Base-by-base conservation (phyloP, 305 asterid genomes). In the Fraxinus baroniana region DNA sequence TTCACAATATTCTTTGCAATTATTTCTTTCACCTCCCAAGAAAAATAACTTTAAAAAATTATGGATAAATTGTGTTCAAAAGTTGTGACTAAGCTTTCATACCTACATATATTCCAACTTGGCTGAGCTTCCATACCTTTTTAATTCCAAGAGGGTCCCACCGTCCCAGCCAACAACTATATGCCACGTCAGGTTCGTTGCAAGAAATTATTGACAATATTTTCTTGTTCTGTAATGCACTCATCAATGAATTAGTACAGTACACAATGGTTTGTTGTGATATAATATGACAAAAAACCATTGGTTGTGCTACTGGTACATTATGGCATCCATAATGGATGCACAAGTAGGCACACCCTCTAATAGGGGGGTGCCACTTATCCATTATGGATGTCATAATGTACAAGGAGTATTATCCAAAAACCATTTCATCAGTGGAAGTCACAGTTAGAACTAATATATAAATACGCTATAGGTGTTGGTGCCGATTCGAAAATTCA, bases 181-280 rank as follows among this genome's bases (percentile, higher is more conserved):
- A 33, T 62, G 24, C 76, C 81, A 60, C 39, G 62, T 64, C 60
- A 36, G 35, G 24, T 79, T 80, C 49, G 78, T 52, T 30, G 55
- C 73, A 30, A 68, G 35, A 79, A 66, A 37, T 79, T 66, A 26
- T 64, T 3, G 73, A 64, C n/a, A 24, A 60, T 20, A 64, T 9
- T 24, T 66, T 66, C 73, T 66, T 22, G 36, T 66, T 66, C 36
- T 66, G 30, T 66, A 66, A 66, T 6, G 24, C 64, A 55, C 64
- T 55, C 64, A 3, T 32, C 5, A 3, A 32, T 32, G 35, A 32
- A 32, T 32, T 32, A 32, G 35, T 32, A 32, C 35, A 32, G 35
- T 32, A 32, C 35, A 32, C 35, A 32, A 0, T 32, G 35, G 35
- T 32, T 32, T 32, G 35, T 32, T 52, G 62, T 39, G 13, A 9